Percentiles rank a stretch among this genome's conserved stretches.
Conservation (phyloP, 805 yeast species). For the Candida montana region DNA sequence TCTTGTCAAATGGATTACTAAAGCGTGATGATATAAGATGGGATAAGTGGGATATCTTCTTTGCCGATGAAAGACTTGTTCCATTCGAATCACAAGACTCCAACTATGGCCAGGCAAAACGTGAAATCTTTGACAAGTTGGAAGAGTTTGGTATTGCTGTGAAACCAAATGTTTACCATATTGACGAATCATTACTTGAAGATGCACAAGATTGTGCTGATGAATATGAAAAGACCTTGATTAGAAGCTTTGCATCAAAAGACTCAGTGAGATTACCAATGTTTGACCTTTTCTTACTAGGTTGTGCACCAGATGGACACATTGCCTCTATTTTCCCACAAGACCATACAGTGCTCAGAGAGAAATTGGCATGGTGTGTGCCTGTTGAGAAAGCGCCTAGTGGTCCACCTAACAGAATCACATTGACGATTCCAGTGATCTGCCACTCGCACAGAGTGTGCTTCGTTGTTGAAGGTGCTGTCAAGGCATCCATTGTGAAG, state of each 20-base stretch:
- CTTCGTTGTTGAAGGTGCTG: constrained; percentile 93
- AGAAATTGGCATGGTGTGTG: constrained; percentile 89
- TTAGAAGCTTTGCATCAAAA: constrained; percentile 89
- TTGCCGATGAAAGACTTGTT: constrained; percentile 94
- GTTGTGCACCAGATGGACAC: constrained; percentile 99
- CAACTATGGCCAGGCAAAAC: constrained; percentile 84
- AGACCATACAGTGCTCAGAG: constrained; percentile 77
- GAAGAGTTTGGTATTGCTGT: constrained; percentile 25
- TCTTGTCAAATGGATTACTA: constrained; percentile 79
- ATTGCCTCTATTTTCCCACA: constrained; percentile 95
- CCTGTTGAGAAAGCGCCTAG: constrained; percentile 90
- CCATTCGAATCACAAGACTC: constrained; percentile 79
- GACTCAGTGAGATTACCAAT: constrained; percentile 94
- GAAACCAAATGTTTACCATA: constrained; percentile 73
- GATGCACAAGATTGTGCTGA: constrained; percentile 95
- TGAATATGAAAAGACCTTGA: constrained; percentile 77
- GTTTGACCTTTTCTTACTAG: constrained; percentile 85
- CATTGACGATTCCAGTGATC: constrained; percentile 89
- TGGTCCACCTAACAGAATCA: constrained; percentile 81
- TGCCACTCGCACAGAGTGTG: constrained; percentile 90
- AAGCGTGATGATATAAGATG: constrained; percentile 74
- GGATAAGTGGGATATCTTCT: constrained; percentile 93
- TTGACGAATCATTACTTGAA: constrained; percentile 66
- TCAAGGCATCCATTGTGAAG: constrained; percentile 88
- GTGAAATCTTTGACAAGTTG: constrained; percentile 71